Evolutionary conservation across 768 basidiomycete species (phyloP), one percentile per base, ranked within the genome.

Genomic region (Boletus rufocinnamomeus): DNA sequence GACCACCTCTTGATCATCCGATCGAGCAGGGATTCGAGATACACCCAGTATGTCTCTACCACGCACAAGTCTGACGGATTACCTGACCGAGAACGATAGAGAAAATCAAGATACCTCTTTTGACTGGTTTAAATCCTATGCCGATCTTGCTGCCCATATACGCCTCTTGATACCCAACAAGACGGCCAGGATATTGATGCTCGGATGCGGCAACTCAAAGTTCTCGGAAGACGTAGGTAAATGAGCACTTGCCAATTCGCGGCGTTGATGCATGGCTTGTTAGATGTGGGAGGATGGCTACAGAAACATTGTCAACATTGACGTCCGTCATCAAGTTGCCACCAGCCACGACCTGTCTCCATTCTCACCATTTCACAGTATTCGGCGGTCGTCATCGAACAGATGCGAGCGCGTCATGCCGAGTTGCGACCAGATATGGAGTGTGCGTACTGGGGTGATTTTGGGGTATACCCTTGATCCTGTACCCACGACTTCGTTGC

Each of bases 251-350:
- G 27, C 27, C 6, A n/a, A 17, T 13, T 35, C 48, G n/a, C 17
- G 3, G 16, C 6, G 27, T 52, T 69, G 44, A 66, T 27, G 6
- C 45, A 41, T 34, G 14, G 14, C n/a, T 63, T n/a, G 11, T 13
- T 50, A 93, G 88, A 90, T 94, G 90, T 93, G 88, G 79, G 87
- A 92, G 59, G 90, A 91, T 63, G 91, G 91, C 2, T 95, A 92
- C 72, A 82, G 76, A 62, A 85, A 88, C 59, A 89, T 95, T 50
- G 81, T 87, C 60, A 94, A 93, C 68, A 76, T 84, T 17, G 93
- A 94, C 60, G 91, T 91, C 34, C 16, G 62, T 63, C 82, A 68
- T 35, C 30, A 10, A 50, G 34, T 50, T 27, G 34, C 16, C 17
- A n/a, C 40, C n/a, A 17, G 8, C 41, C 30, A 47, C 30, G 28